Evolutionary conservation across 2,329 filamentous ascomycete genomes (phyloP).

Genomic region (Dactylonectria macrodidyma): DNA sequence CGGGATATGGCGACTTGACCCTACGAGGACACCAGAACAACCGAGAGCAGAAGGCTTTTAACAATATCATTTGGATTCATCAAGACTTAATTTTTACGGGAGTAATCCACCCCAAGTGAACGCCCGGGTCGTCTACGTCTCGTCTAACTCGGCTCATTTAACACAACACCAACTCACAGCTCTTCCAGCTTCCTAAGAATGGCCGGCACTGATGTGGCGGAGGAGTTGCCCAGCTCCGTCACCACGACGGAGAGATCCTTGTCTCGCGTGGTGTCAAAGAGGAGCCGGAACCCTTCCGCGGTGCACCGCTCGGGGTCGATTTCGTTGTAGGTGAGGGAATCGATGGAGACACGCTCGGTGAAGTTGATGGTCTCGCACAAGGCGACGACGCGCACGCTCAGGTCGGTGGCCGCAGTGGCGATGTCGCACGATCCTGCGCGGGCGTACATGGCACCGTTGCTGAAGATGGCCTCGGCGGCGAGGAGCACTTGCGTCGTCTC

Average conservation of each 20-base stretch:
- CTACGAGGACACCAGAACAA: background rate
- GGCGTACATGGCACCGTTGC: conserved; percentile 92
- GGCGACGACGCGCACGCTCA: conserved; percentile 86
- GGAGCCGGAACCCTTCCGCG: conserved; percentile 70
- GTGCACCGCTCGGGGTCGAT: conserved; percentile 81
- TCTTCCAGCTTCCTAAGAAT: conserved; percentile 72
- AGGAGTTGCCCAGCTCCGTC: conserved; percentile 90
- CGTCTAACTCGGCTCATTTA: conserved; percentile 35
- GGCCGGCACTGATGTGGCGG: conserved; percentile 85
- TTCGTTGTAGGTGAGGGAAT: conserved; percentile 96
- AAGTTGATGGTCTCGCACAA: conserved; percentile 98
- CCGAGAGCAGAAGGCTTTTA: background rate
- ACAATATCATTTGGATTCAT: conserved; percentile 28
- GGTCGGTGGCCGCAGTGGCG: conserved; percentile 84
- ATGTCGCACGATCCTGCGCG: conserved; percentile 89
- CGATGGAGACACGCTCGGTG: conserved; percentile 85
- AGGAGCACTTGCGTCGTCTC: conserved; percentile 82
- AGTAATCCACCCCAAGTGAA: conserved; percentile 11
- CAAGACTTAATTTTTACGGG: conserved; percentile 18
- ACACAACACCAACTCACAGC: conserved; percentile 54
- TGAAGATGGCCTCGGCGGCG: conserved; percentile 94
- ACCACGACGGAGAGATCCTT: conserved; percentile 91
- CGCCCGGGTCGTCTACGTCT: conserved; percentile 29
- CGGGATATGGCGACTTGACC: background rate
- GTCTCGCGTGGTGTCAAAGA: conserved; percentile 93